A percentile compares a stretch with the other conserved stretches of the same genome.
Evolutionary conservation across 441 rosid genomes (phyloP).

Genomic region (Pelargonium australe): DNA sequence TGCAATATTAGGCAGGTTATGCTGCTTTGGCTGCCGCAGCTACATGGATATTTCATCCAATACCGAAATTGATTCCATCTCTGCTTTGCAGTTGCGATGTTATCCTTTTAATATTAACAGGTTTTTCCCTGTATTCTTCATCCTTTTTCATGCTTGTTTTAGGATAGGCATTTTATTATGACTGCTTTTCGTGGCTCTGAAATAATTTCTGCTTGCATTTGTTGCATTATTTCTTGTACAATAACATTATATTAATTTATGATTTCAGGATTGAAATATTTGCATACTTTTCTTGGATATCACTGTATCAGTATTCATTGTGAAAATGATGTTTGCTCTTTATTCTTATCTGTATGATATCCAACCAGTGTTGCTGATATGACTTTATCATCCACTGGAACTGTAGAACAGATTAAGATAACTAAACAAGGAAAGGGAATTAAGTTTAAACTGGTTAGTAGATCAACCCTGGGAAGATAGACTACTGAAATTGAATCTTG

Average conservation of each 20-base stretch:
- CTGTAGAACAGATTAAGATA: neutral
- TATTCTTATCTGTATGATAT: neutral
- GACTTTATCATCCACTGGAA: neutral
- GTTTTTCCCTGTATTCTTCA: slow-evolving; percentile 24
- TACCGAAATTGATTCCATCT: slow-evolving; percentile 36
- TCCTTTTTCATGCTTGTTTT: slow-evolving; percentile 10
- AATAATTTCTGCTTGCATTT: neutral
- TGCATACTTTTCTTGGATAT: neutral
- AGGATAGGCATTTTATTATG: slow-evolving; percentile 5
- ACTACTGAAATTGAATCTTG: neutral
- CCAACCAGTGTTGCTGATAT: neutral
- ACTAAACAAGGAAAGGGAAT: neutral
- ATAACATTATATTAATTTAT: neutral
- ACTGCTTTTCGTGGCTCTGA: neutral
- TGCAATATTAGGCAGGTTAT: slow-evolving; percentile 62
- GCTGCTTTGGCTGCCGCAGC: slow-evolving; percentile 64
- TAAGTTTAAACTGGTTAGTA: neutral
- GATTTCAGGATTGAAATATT: neutral
- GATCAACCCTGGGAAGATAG: neutral
- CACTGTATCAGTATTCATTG: neutral
- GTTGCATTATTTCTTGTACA: neutral
- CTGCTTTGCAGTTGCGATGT: slow-evolving; percentile 77
- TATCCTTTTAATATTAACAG: slow-evolving; percentile 63
- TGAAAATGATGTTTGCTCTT: slow-evolving; percentile 2
- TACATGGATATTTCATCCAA: slow-evolving; percentile 51